Conservation (phyloP, 192 early-diverging fungal genomes). For the Coemansia sp. region DNA sequence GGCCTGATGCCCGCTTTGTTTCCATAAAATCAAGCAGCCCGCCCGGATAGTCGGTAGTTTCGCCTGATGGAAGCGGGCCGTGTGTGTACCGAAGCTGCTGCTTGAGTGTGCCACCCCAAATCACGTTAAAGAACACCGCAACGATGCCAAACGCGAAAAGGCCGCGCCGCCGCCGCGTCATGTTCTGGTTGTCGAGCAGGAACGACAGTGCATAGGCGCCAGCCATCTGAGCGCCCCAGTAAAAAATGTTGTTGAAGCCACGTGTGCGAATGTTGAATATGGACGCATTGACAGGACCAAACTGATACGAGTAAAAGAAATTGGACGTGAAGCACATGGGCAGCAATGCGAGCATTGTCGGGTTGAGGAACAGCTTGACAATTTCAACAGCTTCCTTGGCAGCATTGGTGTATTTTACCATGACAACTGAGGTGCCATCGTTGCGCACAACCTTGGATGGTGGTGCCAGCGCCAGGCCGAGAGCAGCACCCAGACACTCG, state of each 20-base stretch:
- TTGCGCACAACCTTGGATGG: slow-evolving; percentile 64
- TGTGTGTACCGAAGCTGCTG: slow-evolving; percentile 60
- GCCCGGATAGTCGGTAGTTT: slow-evolving; percentile 15
- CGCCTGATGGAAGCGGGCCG: slow-evolving; percentile 8
- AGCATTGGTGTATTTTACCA: slow-evolving; percentile 71
- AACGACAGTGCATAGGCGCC: slow-evolving; percentile 67
- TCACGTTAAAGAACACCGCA: slow-evolving; percentile 52
- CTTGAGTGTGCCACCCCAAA: slow-evolving; percentile 67
- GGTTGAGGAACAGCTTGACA: slow-evolving; percentile 78
- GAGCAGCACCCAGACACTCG: slow-evolving; percentile 65
- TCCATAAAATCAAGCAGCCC: slow-evolving; percentile 55
- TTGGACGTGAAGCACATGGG: slow-evolving; percentile 80
- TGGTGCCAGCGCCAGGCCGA: slow-evolving; percentile 64
- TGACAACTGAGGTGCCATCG: slow-evolving; percentile 68
- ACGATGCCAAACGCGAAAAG: slow-evolving; percentile 58
- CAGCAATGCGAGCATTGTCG: slow-evolving; percentile 66
- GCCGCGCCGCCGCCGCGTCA: slow-evolving; percentile 64
- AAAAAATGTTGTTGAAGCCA: slow-evolving; percentile 76
- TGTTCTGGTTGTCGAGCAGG: slow-evolving; percentile 63
- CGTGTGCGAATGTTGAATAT: slow-evolving; percentile 75
- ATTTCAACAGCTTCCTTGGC: slow-evolving; percentile 57
- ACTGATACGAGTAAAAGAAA: slow-evolving; percentile 88
- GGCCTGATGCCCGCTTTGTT: slow-evolving; percentile 55
- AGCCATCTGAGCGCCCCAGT: slow-evolving; percentile 80
- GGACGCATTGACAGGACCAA: slow-evolving; percentile 65